Conservation (phyloP, 2,329 filamentous ascomycete species). For the Penicillium sp. region DNA sequence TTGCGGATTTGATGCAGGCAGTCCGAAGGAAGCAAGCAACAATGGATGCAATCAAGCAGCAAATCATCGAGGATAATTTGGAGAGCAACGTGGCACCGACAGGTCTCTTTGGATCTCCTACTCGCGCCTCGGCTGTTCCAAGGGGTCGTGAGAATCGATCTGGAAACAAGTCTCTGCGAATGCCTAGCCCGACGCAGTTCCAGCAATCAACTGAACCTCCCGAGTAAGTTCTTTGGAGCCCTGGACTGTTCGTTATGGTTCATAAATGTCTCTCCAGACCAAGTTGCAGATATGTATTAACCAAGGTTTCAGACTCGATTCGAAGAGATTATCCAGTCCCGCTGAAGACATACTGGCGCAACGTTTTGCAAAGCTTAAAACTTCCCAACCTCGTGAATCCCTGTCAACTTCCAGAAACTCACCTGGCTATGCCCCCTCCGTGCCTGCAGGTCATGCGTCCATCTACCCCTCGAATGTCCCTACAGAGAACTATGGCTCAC, state of each 20-base stretch:
- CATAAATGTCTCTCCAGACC: not conserved
- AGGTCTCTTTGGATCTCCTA: slow-evolving; percentile 8
- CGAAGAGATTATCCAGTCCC: slow-evolving; percentile 27
- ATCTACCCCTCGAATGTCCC: slow-evolving; percentile 15
- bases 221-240: not conserved
- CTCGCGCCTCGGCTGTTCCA: slow-evolving; percentile 9
- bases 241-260: not conserved
- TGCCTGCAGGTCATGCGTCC: slow-evolving; percentile 16
- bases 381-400: slow-evolving; percentile 16
- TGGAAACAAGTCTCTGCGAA: slow-evolving; percentile 27
- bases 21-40: not conserved
- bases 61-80: slow-evolving; percentile 40
- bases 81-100: slow-evolving; percentile 29
- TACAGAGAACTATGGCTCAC: slow-evolving; percentile 16
- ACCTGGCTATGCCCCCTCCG: slow-evolving; percentile 2
- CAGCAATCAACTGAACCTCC: slow-evolving; percentile 25
- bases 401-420: not conserved
- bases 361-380: slow-evolving; percentile 42
- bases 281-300: not conserved
- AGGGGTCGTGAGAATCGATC: slow-evolving; percentile 25
- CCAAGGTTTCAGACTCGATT: slow-evolving; percentile 7
- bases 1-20: slow-evolving; percentile 50
- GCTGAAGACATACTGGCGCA: slow-evolving; percentile 39
- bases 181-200: slow-evolving; percentile 43
- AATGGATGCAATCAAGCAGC: slow-evolving; percentile 33